phyloP scores from a whole-genome alignment of 805 yeast genomes.

The Candida berthetii region DNA sequence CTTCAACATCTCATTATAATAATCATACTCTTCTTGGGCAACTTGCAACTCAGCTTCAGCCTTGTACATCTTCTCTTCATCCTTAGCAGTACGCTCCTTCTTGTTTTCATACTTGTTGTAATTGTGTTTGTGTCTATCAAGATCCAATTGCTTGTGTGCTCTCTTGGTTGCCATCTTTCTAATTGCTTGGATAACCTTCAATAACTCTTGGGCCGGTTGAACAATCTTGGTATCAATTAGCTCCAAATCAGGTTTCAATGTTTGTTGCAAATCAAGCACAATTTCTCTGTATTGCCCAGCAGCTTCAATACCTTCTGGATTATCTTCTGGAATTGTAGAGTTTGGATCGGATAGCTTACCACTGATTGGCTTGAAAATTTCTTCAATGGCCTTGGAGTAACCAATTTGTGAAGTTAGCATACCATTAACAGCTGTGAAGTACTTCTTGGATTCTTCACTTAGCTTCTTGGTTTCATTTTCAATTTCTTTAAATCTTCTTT shows the following conservation, averaged over 20 bases:
- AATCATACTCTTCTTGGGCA: constrained; percentile 94
- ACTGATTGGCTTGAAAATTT: constrained; percentile 91
- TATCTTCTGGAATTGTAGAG: constrained; percentile 81
- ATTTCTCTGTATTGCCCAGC: constrained; percentile 86
- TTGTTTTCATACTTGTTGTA: constrained; percentile 72
- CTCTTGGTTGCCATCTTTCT: constrained; percentile 94
- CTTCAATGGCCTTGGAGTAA: constrained; percentile 92
- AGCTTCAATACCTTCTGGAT: constrained; percentile 95
- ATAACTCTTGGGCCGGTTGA: constrained; percentile 85
- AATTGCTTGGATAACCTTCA: constrained; percentile 73
- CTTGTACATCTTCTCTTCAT: constrained; percentile 83
- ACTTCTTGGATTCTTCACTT: constrained; percentile 84
- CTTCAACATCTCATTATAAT: constrained; percentile 92
- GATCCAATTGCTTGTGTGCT: constrained; percentile 90
- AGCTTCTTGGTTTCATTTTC: constrained; percentile 86
- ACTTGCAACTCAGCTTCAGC: constrained; percentile 86
- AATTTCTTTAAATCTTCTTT: constrained; percentile 88
- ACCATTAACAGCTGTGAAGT: constrained; percentile 86
- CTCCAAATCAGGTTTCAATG: constrained; percentile 88
- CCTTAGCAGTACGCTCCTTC: constrained; percentile 79
- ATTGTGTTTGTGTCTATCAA: constrained; percentile 75
- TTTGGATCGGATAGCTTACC: constrained; percentile 91
- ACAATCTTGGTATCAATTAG: constrained; percentile 87
- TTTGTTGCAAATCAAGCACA: constrained; percentile 78
- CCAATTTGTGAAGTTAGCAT: constrained; percentile 93